Percentiles rank a stretch among this genome's conserved stretches.
Evolutionary conservation across 228 moss, liverwort and hornwort genomes (phyloP).

Genomic region (Sphagnum fallax): DNA sequence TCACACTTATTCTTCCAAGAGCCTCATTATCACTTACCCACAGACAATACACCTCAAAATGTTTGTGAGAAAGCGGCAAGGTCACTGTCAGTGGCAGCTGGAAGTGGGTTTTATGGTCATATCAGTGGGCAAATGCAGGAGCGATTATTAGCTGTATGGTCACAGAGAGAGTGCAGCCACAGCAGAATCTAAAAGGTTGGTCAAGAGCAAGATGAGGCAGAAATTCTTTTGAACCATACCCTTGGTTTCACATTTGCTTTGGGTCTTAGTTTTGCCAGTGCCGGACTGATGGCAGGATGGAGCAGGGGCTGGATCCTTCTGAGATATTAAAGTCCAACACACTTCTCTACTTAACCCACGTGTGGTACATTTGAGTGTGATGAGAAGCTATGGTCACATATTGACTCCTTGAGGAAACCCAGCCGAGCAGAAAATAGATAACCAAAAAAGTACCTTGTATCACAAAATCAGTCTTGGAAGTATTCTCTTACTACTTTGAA

Average conservation of each 20-base stretch:
- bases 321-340: conserved; percentile 23
- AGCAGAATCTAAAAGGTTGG: conserved; percentile 4
- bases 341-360: too few relatives aligned
- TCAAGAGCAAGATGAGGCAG: conserved; percentile 20
- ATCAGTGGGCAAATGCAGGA: conserved; percentile 39
- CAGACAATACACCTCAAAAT: conserved; percentile 72
- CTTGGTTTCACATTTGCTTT: conserved; percentile 83
- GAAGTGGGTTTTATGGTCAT: conserved; percentile 6
- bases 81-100: conserved; percentile 51
- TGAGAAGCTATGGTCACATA: too few relatives aligned
- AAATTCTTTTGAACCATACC: conserved; percentile 59
- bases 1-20: conserved; percentile 73
- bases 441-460: too few relatives aligned
- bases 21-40: conserved; percentile 77
- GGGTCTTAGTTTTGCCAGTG: conserved; percentile 81
- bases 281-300: conserved; percentile 81
- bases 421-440: too few relatives aligned
- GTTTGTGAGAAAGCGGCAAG: conserved; percentile 51
- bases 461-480: too few relatives aligned
- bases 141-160: conserved; percentile 51
- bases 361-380: too few relatives aligned
- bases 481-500: too few relatives aligned
- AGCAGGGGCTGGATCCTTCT: conserved; percentile 91
- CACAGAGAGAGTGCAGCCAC: conserved; percentile 18
- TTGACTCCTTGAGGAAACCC: too few relatives aligned